Evolutionary conservation across 108 stramenopile genomes (phyloP), one percentile per base, ranked within the genome.

Genomic region (Pseudonitzschia pungens): DNA sequence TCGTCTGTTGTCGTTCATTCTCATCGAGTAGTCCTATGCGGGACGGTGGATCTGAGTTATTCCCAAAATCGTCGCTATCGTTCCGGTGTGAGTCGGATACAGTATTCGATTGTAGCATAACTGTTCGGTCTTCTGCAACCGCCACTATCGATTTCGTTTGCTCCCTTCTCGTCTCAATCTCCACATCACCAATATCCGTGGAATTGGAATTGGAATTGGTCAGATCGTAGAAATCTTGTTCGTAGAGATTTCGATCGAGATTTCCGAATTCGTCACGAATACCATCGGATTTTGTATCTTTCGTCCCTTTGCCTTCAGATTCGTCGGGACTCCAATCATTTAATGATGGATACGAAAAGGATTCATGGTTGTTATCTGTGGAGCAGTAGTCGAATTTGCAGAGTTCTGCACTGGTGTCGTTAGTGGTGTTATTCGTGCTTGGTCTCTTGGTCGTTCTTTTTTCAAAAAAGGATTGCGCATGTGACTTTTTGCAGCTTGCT

Each of bases 191-290:
- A 20, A 33, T 31, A 12, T 62, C 60, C 14, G n/a, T 12, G 18
- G 60, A 62, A 62, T 33, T 40, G 18, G 60, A 62, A 62, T 33
- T 40, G 6, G 60, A 62, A 31, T 33, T 31, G n/a, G 60, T 62
- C 60, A 62, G 20, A n/a, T 62, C 60, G 29, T 0, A 62, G 31
- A 62, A 62, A 26, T 55, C 54, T 10, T 55, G 54, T 6, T 36
- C 36, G 36, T 36, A 36, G 1, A 55, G 54, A 11, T 55, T 55
- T 55, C 54, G 54, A 48, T 48, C 45, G 18, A 48, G 45, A 48
- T 48, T 55, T 26, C 26, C 2, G 10, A 55, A 22, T 55, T 24
- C 54, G 26, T 55, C 54, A 24, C 22, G 4, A 2, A 10, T 11
- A 55, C 2, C 1, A 20, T 55, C 10, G n/a, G 10, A 26, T 18